Evolutionary conservation across 139 green algal species (phyloP), one percentile per base, ranked within the genome.

Genomic region (Mesostigma viride): DNA sequence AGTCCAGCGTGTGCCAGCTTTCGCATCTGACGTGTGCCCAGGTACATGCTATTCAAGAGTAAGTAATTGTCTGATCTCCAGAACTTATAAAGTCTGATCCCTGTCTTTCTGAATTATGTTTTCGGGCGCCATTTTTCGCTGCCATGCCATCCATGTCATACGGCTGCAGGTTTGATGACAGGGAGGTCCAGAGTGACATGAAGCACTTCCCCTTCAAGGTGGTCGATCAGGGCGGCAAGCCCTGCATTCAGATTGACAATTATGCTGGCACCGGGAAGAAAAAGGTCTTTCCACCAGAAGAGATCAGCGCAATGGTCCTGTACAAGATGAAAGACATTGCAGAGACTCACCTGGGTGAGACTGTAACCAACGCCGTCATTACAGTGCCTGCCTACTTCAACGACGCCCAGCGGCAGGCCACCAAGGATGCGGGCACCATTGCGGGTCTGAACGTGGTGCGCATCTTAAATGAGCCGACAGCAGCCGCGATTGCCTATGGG

Each of bases 321-420:
- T 82, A 70, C 58, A 97, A 97, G 75, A 92, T 94, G 87, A 91
- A 91, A 80, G 87, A 92, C 59, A 92, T 84, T 1, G 87, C 87
- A 31, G 87, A 94, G 77, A 82, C 83, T 1, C 92, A 81, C 80
- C 86, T 94, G 26, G 87, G 87, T 62, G 90, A 94, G 67, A 61
- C 69, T 27, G 83, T 95, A 2, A 90, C 87, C 75, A 75, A 91
- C 56, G 88, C 88, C 2, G 88, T 95, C 8, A 87, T 95, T 28
- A 95, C 88, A n/a, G 88, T 94, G 31, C 88, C 87, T 14, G 93
- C 92, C 6, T 99, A 97, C 80, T 99, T 99, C 87, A 99, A 99
- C 76, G 92, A 99, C 82, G 80, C 84, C 17, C 92, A 99, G 79
- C 82, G 92, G 33, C 92, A 97, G 80, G 84, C 83, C 31, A 89